Base-by-base conservation (phyloP, 1,139 yeast species). In the Oligophagozyma castellii region DNA sequence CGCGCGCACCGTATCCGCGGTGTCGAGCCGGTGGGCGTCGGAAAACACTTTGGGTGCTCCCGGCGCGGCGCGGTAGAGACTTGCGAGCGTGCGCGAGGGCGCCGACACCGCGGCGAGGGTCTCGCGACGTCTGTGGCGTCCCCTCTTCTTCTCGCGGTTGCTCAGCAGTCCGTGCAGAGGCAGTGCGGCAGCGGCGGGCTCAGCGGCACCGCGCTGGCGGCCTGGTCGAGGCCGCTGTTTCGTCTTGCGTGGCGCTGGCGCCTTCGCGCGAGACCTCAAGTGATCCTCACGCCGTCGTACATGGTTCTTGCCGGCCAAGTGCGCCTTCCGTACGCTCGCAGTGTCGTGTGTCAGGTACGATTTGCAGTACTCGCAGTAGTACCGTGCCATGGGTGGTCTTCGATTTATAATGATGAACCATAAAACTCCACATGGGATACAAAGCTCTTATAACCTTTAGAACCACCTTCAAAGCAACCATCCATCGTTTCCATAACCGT, bases 271-370 rank as follows among this genome's bases (percentile, higher is more conserved):
- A 31, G 47, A 48, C 18, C 48, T 34, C 32, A 79, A 84, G 57
- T 81, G 84, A 36, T 77, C 79, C 35, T 84, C 73, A 35, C 79
- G 81, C 35, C 70, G 65, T 40, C 70, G 67, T 29, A 80, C 63
- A 51, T 86, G 96, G 50, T 79, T 76, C 44, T 71, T 70, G 10
- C 96, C 96, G 28, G 68, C 60, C 29, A 80, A 57, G 54, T 86
- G 96, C 24, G 86, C 75, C 46, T 78, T 75, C 25, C 95, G 60
- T 30, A 84, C 95, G 56, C 93, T 78, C 50, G 73, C 63, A 18
- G 93, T 78, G 55, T 83, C 95, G 49, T 84, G 95, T 2, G 95
- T 84, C 35, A 84, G 61, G 45, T 78, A 77, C 14, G 86, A 72
- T 55, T 74, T 75, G 52, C 95, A 84, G 49, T 83, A 84, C 45